phyloP scores from a whole-genome alignment of 805 yeast species.

The Debaryomyces castellii region DNA sequence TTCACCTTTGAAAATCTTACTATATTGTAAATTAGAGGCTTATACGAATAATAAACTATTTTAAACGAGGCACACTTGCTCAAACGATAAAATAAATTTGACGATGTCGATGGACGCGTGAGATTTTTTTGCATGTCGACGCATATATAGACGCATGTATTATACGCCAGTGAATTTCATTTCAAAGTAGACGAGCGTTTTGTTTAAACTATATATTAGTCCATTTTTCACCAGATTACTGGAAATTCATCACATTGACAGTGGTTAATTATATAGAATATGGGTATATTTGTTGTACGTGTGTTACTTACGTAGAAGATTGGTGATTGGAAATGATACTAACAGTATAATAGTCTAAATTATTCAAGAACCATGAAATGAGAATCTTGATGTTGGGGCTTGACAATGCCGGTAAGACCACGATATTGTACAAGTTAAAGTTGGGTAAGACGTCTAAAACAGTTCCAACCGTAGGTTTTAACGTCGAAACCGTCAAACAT shows the following conservation, averaged over 20 bases:
- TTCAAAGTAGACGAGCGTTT: not conserved
- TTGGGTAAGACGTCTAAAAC: slow-evolving; percentile 72
- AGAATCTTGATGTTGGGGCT: slow-evolving; percentile 91
- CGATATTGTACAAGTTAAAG: slow-evolving; percentile 81
- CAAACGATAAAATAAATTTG: not conserved
- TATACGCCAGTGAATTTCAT: not conserved
- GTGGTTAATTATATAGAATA: not conserved
- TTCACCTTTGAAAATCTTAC: not conserved
- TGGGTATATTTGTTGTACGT: slow-evolving; percentile 2
- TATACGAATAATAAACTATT: too few species aligned
- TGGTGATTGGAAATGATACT: not conserved
- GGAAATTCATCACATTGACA: not conserved
- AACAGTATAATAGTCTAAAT: slow-evolving; percentile 26
- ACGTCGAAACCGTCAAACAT: slow-evolving; percentile 82
- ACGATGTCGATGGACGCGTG: not conserved
- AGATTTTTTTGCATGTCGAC: not conserved
- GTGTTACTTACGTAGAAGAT: not conserved
- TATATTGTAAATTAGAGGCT: not conserved
- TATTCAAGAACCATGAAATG: slow-evolving; percentile 85
- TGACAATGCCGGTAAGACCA: slow-evolving; percentile 91
- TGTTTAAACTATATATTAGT: not conserved
- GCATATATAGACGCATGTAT: not conserved
- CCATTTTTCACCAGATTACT: not conserved
- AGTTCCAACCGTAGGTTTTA: slow-evolving; percentile 93
- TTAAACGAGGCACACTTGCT: not conserved